These are phyloP conservation scores for Candida mesenterica DNA, from an alignment of 1,139 yeast species.

Conservation along the genomic window DNA sequence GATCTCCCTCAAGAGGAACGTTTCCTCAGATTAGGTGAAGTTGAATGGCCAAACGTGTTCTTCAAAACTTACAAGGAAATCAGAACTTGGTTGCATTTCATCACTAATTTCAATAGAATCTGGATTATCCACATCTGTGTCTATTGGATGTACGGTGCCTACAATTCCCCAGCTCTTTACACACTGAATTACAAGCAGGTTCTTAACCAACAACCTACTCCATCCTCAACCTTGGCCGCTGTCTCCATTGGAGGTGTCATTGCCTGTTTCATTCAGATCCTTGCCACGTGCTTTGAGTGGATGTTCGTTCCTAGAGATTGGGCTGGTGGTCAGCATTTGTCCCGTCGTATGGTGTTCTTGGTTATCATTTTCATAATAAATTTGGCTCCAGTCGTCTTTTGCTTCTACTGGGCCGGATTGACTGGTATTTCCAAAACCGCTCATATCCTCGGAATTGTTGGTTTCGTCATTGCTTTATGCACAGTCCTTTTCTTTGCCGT, in stretches of 20 bases:
- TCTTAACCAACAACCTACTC: constrained; percentile 76
- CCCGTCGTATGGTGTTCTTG: constrained; percentile 81
- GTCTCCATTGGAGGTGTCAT: constrained; percentile 91
- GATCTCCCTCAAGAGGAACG: constrained; percentile 91
- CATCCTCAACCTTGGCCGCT: constrained; percentile 90
- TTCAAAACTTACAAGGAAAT: constrained; percentile 96
- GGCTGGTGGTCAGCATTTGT: constrained; percentile 98
- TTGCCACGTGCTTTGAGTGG: constrained; percentile 94
- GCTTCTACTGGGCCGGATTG: constrained; percentile 79
- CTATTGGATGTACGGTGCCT: constrained; percentile 94
- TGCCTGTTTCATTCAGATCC: constrained; percentile 76
- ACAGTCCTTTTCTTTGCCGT: constrained; percentile 84
- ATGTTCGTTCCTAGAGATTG: constrained; percentile 94
- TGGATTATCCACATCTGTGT: constrained; percentile 91
- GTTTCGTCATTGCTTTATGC: constrained; percentile 82
- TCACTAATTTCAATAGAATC: constrained; percentile 95
- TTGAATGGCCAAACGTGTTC: constrained; percentile 87
- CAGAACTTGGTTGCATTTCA: constrained; percentile 96
- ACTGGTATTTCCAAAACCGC: constrained; percentile 71
- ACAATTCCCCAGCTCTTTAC: constrained; percentile 87
- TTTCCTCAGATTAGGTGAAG: constrained; percentile 86
- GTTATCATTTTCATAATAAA: constrained; percentile 64
- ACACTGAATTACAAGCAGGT: constrained; percentile 84
- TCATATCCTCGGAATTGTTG: constrained; percentile 78
- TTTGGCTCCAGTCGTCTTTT: constrained; percentile 83